phyloP scores from a whole-genome alignment of 2,329 filamentous ascomycete species.

The Aureobasidium sp. region DNA sequence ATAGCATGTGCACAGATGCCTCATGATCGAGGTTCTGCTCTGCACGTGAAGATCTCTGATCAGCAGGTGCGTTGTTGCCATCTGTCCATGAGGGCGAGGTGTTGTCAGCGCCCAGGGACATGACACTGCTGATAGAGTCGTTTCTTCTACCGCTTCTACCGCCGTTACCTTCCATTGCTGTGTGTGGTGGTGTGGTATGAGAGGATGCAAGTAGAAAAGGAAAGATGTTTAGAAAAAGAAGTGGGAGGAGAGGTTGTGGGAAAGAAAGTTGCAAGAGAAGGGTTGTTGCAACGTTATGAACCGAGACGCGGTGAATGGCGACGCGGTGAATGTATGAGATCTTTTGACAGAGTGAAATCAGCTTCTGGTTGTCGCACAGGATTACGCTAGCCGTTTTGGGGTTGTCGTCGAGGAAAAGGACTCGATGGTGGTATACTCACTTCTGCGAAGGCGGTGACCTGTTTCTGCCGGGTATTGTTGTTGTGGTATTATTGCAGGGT shows the following conservation, averaged over 20 bases:
- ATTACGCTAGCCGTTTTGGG: background rate
- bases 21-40: constrained; percentile 1
- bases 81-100: background rate
- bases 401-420: background rate
- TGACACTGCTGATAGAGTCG: constrained; percentile 16
- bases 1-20: background rate
- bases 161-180: constrained; percentile 5
- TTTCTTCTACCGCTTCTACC: constrained; percentile 13
- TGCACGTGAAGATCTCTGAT: constrained; percentile 12
- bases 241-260: background rate
- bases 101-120: constrained; percentile 5
- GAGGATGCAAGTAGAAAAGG: background rate
- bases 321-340: background rate
- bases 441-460: background rate
- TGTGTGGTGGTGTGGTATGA: background rate
- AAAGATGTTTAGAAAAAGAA: background rate
- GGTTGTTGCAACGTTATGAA: background rate
- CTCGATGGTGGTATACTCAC: constrained; percentile 4
- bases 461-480: constrained; percentile 5
- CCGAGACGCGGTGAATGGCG: background rate
- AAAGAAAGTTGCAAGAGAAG: background rate
- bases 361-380: background rate
- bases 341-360: constrained; percentile 7
- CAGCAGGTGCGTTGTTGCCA: background rate
- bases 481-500: background rate